Base-by-base conservation (phyloP, 1,284 basidiomycete genomes). In the Tilletia caries region DNA sequence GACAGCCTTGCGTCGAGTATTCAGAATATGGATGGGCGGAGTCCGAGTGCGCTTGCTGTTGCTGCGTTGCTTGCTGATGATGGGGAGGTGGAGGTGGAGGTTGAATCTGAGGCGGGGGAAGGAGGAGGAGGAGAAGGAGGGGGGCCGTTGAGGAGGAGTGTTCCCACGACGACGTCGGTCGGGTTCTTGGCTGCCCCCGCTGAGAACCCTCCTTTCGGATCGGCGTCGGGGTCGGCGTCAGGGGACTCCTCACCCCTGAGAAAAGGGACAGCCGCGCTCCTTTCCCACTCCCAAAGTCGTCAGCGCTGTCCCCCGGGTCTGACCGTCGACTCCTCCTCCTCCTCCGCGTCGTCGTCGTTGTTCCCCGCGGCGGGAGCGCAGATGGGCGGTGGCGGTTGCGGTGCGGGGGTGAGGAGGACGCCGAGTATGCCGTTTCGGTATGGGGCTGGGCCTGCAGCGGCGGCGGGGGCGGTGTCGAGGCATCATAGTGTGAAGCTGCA, bases 1-100 rank as follows among this genome's bases (percentile, higher is more conserved):
- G 74, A 76, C 46, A 74, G 72, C 62, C 70, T 76, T 54, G 74
- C 76, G 3, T 76, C 76, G 65, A 78, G 74, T 71, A 73, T 79
- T 65, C 72, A 73, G 37, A 79, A 75, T 64, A 73, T 80, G 37
- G 70, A 71, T 1, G 71, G 72, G 15, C 71, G 72, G n/a, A 66
- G 66, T 15, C 72, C 73, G 2, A 68, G 69, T 6, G 62, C 41
- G 18, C 5, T 37, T 4, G 67, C 67, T n/a, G 48, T 67, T 12
- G 41, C 41, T 34, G 20, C 32, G 2, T 20, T 67, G n/a, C 67
- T 67, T 2, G 44, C 29, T 6, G 46, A 58, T 43, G 52, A 62
- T 15, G 65, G 52, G 41, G 65, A 58, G 29, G 64, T n/a, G 15
- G 52, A 50, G 29, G 32, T 29, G 4, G 23, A 50, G 48, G n/a